A percentile compares a stretch with the other conserved stretches of the same genome.
Conservation (phyloP, 2,329 filamentous ascomycete species). For the Trichocomaceae sp. region DNA sequence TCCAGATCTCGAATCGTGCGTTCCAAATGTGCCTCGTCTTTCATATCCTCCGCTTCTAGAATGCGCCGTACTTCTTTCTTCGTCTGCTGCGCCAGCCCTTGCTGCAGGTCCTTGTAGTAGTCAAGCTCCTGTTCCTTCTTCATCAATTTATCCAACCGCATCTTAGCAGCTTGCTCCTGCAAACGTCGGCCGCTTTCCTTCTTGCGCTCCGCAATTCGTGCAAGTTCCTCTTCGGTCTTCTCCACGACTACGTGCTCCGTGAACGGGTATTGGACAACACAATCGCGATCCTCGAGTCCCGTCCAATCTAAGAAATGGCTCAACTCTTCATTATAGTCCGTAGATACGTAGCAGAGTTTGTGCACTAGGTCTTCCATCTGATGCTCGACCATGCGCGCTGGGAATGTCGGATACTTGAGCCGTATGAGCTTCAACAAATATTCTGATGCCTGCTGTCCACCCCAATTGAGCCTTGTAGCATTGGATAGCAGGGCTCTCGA, state of each 20-base stretch:
- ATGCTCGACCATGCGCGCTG: slow-evolving; percentile 74
- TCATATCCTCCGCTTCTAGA: slow-evolving; percentile 83
- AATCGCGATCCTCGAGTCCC: slow-evolving; percentile 80
- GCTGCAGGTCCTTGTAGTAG: slow-evolving; percentile 81
- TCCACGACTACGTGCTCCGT: slow-evolving; percentile 84
- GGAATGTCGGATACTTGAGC: slow-evolving; percentile 86
- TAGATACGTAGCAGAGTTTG: slow-evolving; percentile 84
- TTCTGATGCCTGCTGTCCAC: slow-evolving; percentile 80
- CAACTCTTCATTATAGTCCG: slow-evolving; percentile 74
- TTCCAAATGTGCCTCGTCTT: slow-evolving; percentile 81
- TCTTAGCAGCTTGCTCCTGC: slow-evolving; percentile 94
- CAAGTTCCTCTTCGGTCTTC: slow-evolving; percentile 91
- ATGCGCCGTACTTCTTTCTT: slow-evolving; percentile 88
- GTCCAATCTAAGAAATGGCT: slow-evolving; percentile 78
- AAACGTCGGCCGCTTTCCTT: slow-evolving; percentile 87
- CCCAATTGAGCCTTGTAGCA: slow-evolving; percentile 89
- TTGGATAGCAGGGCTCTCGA: slow-evolving; percentile 77
- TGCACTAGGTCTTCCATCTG: slow-evolving; percentile 83
- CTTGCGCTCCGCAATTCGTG: slow-evolving; percentile 81
- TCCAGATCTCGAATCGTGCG: slow-evolving; percentile 83
- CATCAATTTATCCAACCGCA: slow-evolving; percentile 90
- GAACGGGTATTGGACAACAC: slow-evolving; percentile 86
- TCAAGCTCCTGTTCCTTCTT: slow-evolving; percentile 93
- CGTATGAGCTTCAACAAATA: slow-evolving; percentile 84
- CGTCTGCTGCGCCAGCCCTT: slow-evolving; percentile 63